Evolutionary conservation across 306 rosid genomes (phyloP), one percentile per base, ranked within the genome.

Genomic region (Coriaria nepalensis): DNA sequence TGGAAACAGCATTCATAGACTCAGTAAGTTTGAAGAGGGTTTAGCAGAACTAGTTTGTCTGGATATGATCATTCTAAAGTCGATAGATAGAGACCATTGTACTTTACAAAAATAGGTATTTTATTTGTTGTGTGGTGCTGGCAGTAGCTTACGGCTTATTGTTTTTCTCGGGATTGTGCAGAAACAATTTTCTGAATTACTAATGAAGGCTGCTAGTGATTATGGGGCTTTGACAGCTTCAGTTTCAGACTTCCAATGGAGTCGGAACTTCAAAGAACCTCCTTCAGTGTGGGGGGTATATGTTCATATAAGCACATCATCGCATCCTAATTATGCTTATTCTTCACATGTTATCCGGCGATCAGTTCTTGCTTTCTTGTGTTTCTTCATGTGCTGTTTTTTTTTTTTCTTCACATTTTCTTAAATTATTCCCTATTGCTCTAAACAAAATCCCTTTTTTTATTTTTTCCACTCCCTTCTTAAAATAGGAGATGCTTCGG

Each of bases 251-350:
- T 85, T 90, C 61, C 94, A 85, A 68, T 90, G 98, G 98, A 90
- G 95, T 68, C 98, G 79, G 73, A 90, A 85, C 60, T 90, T 90
- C 41, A 90, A 81, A 76, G 98, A 85, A 57, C 79, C 95, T 52
- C 95, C 95, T 70, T 70, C 94, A 52, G 97, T 81, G 35, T 84
- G 95, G 97, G 95, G 95, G 83, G 97, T 88, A 81, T 88, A 81
- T 56, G 83, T 47, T 58, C 55, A 61, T 62, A 49, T 35, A 47
- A 49, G 49, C 35, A 50, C 67, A 57, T 70, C 15, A 5, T 47
- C 52, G 60, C 50, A 39, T 40, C 62, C 55, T 55, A 32, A 33
- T 29, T 38, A 20, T 20, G 29, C 29, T 20, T 20, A 20, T 20
- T 20, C 29, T 20, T 20, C 29, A 20, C 29, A 20, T 20, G 3